These are phyloP conservation scores for Agroathelia rolfsii DNA, from an alignment of 1,284 basidiomycete species.

Conservation along the genomic window DNA sequence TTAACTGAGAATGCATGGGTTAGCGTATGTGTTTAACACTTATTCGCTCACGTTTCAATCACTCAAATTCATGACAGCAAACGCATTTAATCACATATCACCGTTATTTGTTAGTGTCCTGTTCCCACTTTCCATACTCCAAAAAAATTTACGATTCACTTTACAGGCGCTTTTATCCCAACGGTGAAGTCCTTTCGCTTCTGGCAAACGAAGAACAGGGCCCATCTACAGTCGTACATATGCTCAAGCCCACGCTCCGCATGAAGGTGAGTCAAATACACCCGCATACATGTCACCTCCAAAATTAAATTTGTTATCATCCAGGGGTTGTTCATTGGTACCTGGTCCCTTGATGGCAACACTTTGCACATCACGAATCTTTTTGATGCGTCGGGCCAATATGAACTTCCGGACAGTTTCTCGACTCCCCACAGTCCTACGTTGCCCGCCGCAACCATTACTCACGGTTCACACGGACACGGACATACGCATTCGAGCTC, in stretches of 20 bases:
- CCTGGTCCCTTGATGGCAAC: constrained; percentile 53
- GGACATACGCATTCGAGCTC: too few species aligned
- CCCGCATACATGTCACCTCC: not conserved
- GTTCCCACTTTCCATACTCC: not conserved
- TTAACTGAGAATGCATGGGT: constrained; percentile 78
- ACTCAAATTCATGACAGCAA: constrained; percentile 29
- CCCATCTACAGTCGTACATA: constrained; percentile 70
- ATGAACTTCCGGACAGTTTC: constrained; percentile 1
- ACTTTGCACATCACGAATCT: constrained; percentile 55
- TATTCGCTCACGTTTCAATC: constrained; percentile 4
- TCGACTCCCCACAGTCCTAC: constrained; percentile 8
- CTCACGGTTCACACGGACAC: constrained; percentile 6
- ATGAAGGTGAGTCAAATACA: constrained; percentile 52
- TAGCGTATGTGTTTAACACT: constrained; percentile 40
- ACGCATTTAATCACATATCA: constrained; percentile 76
- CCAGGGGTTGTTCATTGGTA: constrained; percentile 63
- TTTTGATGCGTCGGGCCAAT: constrained; percentile 37
- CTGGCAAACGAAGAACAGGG: constrained; percentile 73
- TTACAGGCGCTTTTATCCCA: constrained; percentile 75
- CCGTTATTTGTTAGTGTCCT: constrained; percentile 59
- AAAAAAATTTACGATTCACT: constrained; percentile 1
- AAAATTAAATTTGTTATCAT: not conserved
- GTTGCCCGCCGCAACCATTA: constrained; percentile 13
- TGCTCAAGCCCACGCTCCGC: constrained; percentile 65
- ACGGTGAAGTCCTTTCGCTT: constrained; percentile 80